Evolutionary conservation across 2,329 filamentous ascomycete genomes (phyloP).

Genomic region (Lecanicillium sp.): DNA sequence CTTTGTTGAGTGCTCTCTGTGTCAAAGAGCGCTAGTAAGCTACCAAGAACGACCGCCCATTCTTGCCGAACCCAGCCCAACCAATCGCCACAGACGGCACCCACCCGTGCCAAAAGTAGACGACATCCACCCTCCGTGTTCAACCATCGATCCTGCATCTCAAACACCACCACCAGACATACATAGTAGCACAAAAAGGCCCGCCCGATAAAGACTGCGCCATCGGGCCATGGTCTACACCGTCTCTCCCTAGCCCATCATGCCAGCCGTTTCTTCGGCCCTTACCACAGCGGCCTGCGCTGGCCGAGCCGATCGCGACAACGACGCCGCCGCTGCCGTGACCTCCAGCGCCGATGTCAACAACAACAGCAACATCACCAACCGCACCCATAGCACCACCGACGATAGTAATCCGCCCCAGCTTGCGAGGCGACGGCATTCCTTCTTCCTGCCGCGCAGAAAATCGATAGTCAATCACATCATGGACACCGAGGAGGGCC

Average conservation of each 20-base stretch:
- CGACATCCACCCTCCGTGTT: constrained; percentile 5
- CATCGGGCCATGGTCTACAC: too few relatives aligned
- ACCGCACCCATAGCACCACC: constrained; percentile 20
- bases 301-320: constrained; percentile 21
- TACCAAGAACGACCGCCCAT: constrained; percentile 2
- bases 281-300: constrained; percentile 30
- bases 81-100: constrained; percentile 4
- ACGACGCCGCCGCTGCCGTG: constrained; percentile 27
- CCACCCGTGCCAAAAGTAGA: constrained; percentile 5
- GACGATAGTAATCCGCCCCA: constrained; percentile 18
- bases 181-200: too few relatives aligned
- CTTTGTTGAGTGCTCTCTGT: constrained; percentile 11
- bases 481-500: constrained; percentile 55
- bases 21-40: background rate
- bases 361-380: constrained; percentile 16
- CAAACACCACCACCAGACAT: too few relatives aligned
- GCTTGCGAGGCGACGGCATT: constrained; percentile 37
- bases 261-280: constrained; percentile 30
- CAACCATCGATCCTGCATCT: too few relatives aligned
- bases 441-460: constrained; percentile 48
- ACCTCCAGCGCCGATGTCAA: constrained; percentile 33
- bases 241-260: constrained; percentile 13
- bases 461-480: constrained; percentile 53
- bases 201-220: too few relatives aligned
- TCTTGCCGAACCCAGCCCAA: constrained; percentile 7